Evolutionary conservation across 2,329 filamentous ascomycete genomes (phyloP).

Genomic region (Exophiala phaeomuriformis): DNA sequence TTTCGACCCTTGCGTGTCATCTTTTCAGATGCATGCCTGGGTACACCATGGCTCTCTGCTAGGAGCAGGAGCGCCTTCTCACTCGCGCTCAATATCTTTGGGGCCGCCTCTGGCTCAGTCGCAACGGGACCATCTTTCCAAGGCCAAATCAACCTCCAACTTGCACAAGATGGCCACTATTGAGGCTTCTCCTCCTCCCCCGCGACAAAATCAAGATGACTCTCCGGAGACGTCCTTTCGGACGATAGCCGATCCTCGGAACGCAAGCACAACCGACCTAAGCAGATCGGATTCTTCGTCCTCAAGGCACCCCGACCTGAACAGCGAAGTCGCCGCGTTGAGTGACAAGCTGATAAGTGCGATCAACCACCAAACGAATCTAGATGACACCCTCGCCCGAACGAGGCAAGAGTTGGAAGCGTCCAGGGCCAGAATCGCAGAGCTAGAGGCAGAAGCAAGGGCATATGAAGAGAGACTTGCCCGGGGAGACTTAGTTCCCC

Average conservation of each 20-base stretch:
- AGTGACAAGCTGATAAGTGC: constrained; percentile 96
- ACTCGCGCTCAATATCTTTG: constrained; percentile 22
- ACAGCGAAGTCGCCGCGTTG: constrained; percentile 74
- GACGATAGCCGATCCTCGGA: constrained; percentile 41
- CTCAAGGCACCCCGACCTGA: constrained; percentile 52
- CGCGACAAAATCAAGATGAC: constrained; percentile 30
- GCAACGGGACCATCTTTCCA: constrained; percentile 31
- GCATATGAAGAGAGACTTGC: constrained; percentile 64
- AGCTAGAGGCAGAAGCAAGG: constrained; percentile 62
- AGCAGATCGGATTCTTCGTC: constrained; percentile 32
- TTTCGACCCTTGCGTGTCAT: not conserved
- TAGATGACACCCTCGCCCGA: constrained; percentile 80
- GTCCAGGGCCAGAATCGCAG: constrained; percentile 58
- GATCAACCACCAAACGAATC: constrained; percentile 88
- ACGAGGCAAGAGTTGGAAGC: constrained; percentile 76
- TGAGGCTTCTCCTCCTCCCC: constrained; percentile 27
- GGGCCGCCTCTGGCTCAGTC: constrained; percentile 12
- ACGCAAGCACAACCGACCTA: constrained; percentile 33
- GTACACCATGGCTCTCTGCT: constrained; percentile 21
- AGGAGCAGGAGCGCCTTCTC: constrained; percentile 14
- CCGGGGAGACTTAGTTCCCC: constrained; percentile 67
- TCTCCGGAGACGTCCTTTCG: constrained; percentile 36
- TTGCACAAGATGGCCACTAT: constrained; percentile 33
- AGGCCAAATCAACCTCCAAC: constrained; percentile 40
- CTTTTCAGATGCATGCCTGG: constrained; percentile 18